Base-by-base conservation (phyloP, 768 basidiomycete genomes). In the Cystobasidium tubakii region DNA sequence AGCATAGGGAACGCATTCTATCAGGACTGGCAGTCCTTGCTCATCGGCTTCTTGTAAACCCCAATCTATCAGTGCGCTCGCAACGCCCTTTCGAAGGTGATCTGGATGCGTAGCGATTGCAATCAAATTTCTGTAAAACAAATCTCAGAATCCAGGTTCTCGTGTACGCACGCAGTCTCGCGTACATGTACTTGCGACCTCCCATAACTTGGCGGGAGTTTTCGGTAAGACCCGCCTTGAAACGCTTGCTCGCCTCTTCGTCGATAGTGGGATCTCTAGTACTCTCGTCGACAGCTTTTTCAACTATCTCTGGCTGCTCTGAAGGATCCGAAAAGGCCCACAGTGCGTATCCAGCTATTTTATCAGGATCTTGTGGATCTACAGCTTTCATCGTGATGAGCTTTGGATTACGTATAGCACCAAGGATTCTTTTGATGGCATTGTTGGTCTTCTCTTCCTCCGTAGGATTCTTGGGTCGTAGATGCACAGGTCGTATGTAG, bases 61-160 rank as follows among this genome's bases (percentile, higher is more conserved):
- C 57, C 57, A 60, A 15, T 60, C 57, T 29, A 60, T 27, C 25
- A 60, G 57, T 25, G 57, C 57, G 27, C 57, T 34, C 33, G 57
- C 57, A 3, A 60, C 57, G 13, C 57, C 57, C 21, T 60, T 27
- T 34, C 57, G 57, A 25, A 60, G 57, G 29, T 60, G 33, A 25
- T 60, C 57, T 60, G 57, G 25, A 60, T 60, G 57, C 57, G 57
- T 60, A 60, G 57, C 57, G 4, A 60, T 6, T 3, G 29, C 33
- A 1, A 60, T 6, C 23, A 60, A 25, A 29, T 60, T 60, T 12
- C 57, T 60, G 57, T 60, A 3, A 60, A 23, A 27, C 25, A 15
- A 15, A 25, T 34, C 12, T 60, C 29, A 29, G 33, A 4, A 15
- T 15, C 27, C 13, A n/a, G n/a, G 17, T 12, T 60, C 2, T 15